phyloP scores from a whole-genome alignment of 1,139 yeast species.

The Kazachstania sp. region DNA sequence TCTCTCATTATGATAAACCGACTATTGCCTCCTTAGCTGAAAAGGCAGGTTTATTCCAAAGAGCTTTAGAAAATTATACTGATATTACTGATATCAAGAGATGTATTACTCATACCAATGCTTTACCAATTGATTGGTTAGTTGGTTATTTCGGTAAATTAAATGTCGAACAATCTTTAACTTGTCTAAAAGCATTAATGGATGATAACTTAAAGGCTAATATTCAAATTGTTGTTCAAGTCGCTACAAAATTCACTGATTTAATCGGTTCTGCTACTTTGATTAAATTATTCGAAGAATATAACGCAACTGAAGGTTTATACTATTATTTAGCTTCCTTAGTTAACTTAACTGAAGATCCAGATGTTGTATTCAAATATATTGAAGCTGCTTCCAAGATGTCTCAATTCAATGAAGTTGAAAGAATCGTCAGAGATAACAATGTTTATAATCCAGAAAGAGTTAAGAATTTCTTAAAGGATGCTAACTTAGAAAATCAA shows the following conservation, averaged over 20 bases:
- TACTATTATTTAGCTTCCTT: constrained; percentile 89
- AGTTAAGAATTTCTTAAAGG: constrained; percentile 93
- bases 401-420: constrained; percentile 89
- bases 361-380: constrained; percentile 92
- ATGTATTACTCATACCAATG: constrained; percentile 80
- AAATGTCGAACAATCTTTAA: constrained; percentile 86
- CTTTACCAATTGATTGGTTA: constrained; percentile 88
- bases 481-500: constrained; percentile 88
- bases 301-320: constrained; percentile 84
- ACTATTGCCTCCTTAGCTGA: constrained; percentile 88
- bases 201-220: constrained; percentile 76
- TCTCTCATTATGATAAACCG: constrained; percentile 90
- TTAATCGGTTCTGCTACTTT: constrained; percentile 78
- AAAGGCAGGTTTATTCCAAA: constrained; percentile 86
- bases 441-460: constrained; percentile 93
- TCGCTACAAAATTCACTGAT: constrained; percentile 93
- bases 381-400: constrained; percentile 88
- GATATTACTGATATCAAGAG: constrained; percentile 93
- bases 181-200: constrained; percentile 80
- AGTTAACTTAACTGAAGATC: constrained; percentile 88
- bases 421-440: constrained; percentile 90
- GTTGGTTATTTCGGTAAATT: constrained; percentile 88
- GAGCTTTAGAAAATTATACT: constrained; percentile 93
- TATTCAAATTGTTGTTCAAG: constrained; percentile 89
- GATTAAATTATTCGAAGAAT: constrained; percentile 87